Evolutionary conservation across 768 basidiomycete genomes (phyloP), one percentile per base, ranked within the genome.

Genomic region (Bullera alba): DNA sequence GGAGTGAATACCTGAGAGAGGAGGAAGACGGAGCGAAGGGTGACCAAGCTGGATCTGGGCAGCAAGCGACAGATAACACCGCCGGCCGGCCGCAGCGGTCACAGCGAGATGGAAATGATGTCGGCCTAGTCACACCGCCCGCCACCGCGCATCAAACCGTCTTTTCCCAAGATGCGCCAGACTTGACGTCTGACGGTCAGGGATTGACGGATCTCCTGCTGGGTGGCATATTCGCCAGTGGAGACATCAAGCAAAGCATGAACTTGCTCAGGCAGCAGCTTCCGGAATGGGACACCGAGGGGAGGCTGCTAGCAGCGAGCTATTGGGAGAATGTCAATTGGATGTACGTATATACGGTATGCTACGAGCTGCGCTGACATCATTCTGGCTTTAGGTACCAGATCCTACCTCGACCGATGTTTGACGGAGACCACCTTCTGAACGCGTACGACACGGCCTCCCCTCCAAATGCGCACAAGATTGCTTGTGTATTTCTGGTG

Each of bases 291-390:
- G 65, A 70, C 10, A 34, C 36, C 16, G 66, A 70, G 38, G 59
- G 59, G 3, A 57, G 51, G 35, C 45, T 39, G 3, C 45, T 67
- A 34, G 57, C 53, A 12, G 54, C 58, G 47, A 63, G 54, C 35
- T 72, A 70, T 39, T 70, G 66, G 66, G 71, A 70, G 42, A 72
- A 72, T 48, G 71, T 69, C 21, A 63, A 64, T 37, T 70, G 69
- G 69, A 67, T 68, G 69, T 71, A 36, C 60, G 69, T 65, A 6
- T 4, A 28, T 17, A 5, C 26, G 22, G 14, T 30, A 6, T 14
- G 19, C 8, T 7, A 21, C 10, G 8, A 39, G 19, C 12, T 12
- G 10, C 7, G 12, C 37, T 39, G 12, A 10, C 19, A 39, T 15
- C 19, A 21, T 21, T 6, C 14, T n/a, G n/a, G n/a, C n/a, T n/a